Base-by-base conservation (phyloP, 1,284 basidiomycete species). In the Phenoliferia sp. region DNA sequence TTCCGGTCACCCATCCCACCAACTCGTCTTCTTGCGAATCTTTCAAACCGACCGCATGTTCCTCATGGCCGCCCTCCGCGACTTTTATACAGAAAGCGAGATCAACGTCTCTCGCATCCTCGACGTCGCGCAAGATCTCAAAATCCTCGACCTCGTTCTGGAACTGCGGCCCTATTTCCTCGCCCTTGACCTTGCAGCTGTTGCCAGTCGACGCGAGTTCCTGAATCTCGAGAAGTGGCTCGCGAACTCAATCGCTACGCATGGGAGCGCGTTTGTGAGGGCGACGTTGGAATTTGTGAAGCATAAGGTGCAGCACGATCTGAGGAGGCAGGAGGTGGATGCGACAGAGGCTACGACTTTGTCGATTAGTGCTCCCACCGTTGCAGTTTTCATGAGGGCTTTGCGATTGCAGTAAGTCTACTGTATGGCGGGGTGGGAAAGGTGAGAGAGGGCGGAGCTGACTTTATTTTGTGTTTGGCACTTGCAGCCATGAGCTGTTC, bases 161-260 rank as follows among this genome's bases (percentile, higher is more conserved):
- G 88, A 92, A 50, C 87, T 89, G 16, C 92, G 93, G 2, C 90
- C 94, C 71, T 87, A 87, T 28, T 92, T 95, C 76, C 66, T 71
- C 57, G 89, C 89, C 22, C 85, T 95, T 61, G 96, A 99, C 77
- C 88, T 97, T 50, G 96, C 96, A 19, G 89, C 94, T 6, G 82
- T 97, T 31, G 94, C 94, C 2, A 93, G 92, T 54, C 88, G 93
- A 59, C 84, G 93, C 74, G 95, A 99, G 78, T 92, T 93, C 76
- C 84, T 99, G 75, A 94, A 98, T 75, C 84, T 99, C 60, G 94
- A 97, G 80, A 92, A 95, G 79, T 99, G 94, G 94, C 84, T 99
- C 5, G 87, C 90, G 48, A 90, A 94, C 78, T 89, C 91, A 74
- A 89, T 96, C 52, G 82, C 86, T 19, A 81, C 83, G 56, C 89